A percentile compares a stretch with the other conserved stretches of the same genome.
phyloP scores from a whole-genome alignment of 257 asterid species.

The Parsonsia alboflavescens region DNA sequence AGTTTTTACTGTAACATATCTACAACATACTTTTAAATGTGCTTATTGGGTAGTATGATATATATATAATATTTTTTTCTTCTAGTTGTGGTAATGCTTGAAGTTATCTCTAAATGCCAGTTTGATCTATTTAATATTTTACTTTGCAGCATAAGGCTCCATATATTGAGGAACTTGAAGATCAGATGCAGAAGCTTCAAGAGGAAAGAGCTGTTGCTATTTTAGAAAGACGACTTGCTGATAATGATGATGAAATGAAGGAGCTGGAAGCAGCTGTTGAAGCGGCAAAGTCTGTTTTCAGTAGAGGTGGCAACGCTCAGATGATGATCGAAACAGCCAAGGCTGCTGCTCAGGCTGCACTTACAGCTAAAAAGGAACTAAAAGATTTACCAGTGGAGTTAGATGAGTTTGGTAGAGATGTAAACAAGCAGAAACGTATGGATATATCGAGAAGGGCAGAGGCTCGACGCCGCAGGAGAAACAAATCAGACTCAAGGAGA shows the following conservation, averaged over 20 bases:
- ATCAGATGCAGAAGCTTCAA: slow-evolving; percentile 79
- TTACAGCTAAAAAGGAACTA: slow-evolving; percentile 46
- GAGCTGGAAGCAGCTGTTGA: slow-evolving; percentile 71
- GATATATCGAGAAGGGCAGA: slow-evolving; percentile 68
- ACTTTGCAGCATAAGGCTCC: slow-evolving; percentile 84
- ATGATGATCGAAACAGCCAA: slow-evolving; percentile 57
- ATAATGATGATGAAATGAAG: slow-evolving; percentile 67
- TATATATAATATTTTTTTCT: not conserved
- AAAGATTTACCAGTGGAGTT: slow-evolving; percentile 66
- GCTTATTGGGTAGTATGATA: not conserved
- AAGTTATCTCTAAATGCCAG: not conserved
- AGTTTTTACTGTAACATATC: not conserved
- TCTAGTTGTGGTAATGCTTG: not conserved
- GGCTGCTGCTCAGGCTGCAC: slow-evolving; percentile 60
- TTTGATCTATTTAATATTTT: slow-evolving; percentile 6
- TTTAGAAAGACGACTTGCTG: slow-evolving; percentile 74
- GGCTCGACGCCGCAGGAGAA: slow-evolving; percentile 60
- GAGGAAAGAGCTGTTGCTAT: slow-evolving; percentile 81
- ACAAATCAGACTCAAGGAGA: slow-evolving; percentile 67
- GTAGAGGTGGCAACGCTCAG: slow-evolving; percentile 47
- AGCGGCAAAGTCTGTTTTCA: slow-evolving; percentile 65
- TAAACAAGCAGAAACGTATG: slow-evolving; percentile 71
- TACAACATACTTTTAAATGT: no score
- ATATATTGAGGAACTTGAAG: slow-evolving; percentile 90
- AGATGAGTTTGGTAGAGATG: slow-evolving; percentile 87